These are phyloP conservation scores for Xylaria sp. DNA, from an alignment of 2,329 filamentous ascomycete species.

Conservation along the genomic window DNA sequence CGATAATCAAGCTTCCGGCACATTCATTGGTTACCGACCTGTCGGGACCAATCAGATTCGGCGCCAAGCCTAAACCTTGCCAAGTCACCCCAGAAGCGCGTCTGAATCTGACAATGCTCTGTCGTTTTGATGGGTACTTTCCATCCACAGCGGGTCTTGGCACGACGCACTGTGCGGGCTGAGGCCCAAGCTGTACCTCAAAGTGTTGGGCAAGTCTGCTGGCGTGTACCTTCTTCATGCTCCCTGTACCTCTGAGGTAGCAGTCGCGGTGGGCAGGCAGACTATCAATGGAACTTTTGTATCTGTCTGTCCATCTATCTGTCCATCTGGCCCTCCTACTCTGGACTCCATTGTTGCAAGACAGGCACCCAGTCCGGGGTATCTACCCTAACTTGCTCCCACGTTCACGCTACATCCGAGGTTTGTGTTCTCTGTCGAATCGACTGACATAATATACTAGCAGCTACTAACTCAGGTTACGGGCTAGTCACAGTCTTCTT, in stretches of 20 bases:
- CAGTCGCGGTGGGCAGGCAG: constrained; percentile 1
- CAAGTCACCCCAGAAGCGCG: constrained; percentile 14
- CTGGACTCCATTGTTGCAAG: neutral
- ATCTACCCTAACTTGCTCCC: constrained; percentile 10
- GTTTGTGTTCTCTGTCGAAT: too few species aligned
- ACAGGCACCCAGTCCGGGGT: constrained; percentile 5
- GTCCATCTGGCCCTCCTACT: neutral
- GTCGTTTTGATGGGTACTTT: neutral
- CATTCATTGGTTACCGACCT: constrained; percentile 47
- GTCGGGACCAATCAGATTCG: constrained; percentile 39
- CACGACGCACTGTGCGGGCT: constrained; percentile 28
- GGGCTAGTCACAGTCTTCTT: too few species aligned
- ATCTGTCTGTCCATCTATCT: neutral
- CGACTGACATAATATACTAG: too few species aligned
- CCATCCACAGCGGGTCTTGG: neutral
- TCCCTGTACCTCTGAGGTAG: neutral
- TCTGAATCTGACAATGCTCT: neutral
- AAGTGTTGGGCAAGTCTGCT: constrained; percentile 13
- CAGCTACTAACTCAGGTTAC: too few species aligned
- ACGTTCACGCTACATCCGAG: neutral
- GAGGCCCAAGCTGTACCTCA: constrained; percentile 5
- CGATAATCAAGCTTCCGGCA: constrained; percentile 2
- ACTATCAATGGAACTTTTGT: constrained; percentile 18
- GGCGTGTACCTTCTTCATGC: neutral
- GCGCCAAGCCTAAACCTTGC: constrained; percentile 30